Base-by-base conservation (phyloP, 192 early-diverging fungal species). In the Phlyctochytrium arcticum region DNA sequence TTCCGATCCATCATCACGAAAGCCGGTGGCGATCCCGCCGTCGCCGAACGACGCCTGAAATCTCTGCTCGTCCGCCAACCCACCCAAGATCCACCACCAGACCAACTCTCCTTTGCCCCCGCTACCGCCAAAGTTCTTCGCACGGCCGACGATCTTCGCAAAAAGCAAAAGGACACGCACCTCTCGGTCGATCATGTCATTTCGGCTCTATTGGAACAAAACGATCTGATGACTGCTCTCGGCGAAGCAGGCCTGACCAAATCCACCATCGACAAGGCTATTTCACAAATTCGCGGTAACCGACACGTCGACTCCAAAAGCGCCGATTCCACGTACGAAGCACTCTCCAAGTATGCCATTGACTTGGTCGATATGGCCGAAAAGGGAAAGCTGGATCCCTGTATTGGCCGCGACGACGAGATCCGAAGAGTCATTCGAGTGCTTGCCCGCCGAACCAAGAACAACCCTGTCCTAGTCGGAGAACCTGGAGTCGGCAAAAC, bases 321-420 rank as follows among this genome's bases (percentile, higher is more conserved):
- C 50, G 92, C 91, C 33, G 96, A 99, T 62, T 85, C 86, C 5
- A 87, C 81, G 35, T 96, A 91, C 69, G 95, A 98, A 35, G 92
- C 94, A 21, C 83, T 99, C 15, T 84, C 77, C 61, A 99, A 99
- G 72, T 99, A 99, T 73, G 92, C 92, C 4, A 75, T 95, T 54
- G 92, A 99, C 57, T 75, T 99, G 74, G 84, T 91, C 23, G 78
- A 77, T 17, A 71, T 90, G 62, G 95, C 92, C 24, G 82, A 90
- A 57, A 75, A 79, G 9, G 95, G 94, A 26, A 96, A 98, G 72
- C 83, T 99, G 8, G 96, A 99, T 72, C 96, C 96, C 0, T 89
- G 94, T 50, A 95, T 99, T 73, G 95, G 95, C 23, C 87, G 96
- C 29, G 95, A 96, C 70, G 94, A 98, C 30, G 95, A 96, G 68